Percentiles rank a stretch among this genome's conserved stretches.
Conservation (phyloP, 1,284 basidiomycete genomes). For the Boletus sp. region DNA sequence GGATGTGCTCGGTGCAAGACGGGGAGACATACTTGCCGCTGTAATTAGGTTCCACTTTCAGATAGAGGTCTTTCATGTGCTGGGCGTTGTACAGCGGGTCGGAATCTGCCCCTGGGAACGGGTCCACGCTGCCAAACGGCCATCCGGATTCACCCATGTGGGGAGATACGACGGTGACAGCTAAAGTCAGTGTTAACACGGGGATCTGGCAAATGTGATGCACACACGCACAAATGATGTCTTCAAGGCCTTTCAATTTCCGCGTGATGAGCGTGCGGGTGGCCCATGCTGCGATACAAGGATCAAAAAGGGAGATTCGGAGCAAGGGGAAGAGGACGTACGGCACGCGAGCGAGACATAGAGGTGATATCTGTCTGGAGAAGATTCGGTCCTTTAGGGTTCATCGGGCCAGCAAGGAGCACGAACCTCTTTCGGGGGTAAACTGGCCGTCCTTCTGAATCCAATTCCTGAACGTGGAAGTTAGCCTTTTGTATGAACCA, state of each 20-base stretch:
- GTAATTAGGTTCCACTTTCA: conserved; percentile 71
- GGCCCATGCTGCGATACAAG: conserved; percentile 71
- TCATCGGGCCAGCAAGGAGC: background rate
- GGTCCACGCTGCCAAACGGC: conserved; percentile 76
- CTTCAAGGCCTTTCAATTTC: conserved; percentile 88
- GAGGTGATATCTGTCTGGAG: conserved; percentile 79
- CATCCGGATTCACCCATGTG: conserved; percentile 82
- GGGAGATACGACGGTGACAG: conserved; percentile 81
- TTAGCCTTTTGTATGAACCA: conserved; percentile 79
- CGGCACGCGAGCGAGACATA: conserved; percentile 80
- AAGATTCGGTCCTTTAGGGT: background rate
- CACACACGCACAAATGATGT: conserved; percentile 66
- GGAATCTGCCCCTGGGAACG: conserved; percentile 65
- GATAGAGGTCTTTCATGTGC: conserved; percentile 85
- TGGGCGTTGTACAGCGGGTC: conserved; percentile 67
- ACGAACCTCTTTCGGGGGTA: conserved; percentile 74
- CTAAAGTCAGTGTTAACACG: conserved; percentile 28
- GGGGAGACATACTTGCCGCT: conserved; percentile 48
- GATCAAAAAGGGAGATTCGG: background rate
- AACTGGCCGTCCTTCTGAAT: conserved; percentile 76
- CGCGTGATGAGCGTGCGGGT: conserved; percentile 86
- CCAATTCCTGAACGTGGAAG: conserved; percentile 68
- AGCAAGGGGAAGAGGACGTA: conserved; percentile 38
- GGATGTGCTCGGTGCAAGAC: background rate
- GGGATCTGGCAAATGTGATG: background rate